phyloP scores from a whole-genome alignment of 495 filamentous ascomycete species.

The Penicillium flavigenum region DNA sequence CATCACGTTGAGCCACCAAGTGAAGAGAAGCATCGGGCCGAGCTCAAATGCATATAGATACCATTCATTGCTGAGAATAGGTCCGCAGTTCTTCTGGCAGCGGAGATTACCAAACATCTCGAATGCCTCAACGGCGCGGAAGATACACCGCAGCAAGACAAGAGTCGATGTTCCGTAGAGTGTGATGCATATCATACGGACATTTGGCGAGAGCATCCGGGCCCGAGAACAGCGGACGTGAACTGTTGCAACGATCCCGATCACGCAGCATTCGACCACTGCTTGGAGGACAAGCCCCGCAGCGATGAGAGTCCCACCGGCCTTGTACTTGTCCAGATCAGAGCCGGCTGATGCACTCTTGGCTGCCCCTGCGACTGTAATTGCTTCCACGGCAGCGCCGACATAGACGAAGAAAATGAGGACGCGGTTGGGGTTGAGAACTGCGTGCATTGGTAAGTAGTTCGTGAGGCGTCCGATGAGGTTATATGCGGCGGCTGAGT shows the following conservation, averaged over 20 bases:
- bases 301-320: conserved; percentile 34
- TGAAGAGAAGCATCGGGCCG: conserved; percentile 41
- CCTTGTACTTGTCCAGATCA: conserved; percentile 22
- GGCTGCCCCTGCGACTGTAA: conserved; percentile 41
- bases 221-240: conserved; percentile 30
- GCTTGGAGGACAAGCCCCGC: conserved; percentile 38
- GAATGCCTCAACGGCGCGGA: conserved; percentile 39
- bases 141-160: conserved; percentile 39
- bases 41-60: conserved; percentile 43
- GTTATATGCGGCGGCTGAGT: conserved; percentile 60
- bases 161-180: conserved; percentile 43
- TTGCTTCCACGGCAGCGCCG: conserved; percentile 36
- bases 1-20: conserved; percentile 39
- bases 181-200: conserved; percentile 35
- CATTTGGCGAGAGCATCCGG: conserved; percentile 30
- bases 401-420: conserved; percentile 37
- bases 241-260: conserved; percentile 35
- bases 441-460: conserved; percentile 44
- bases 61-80: conserved; percentile 38
- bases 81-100: conserved; percentile 26
- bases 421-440: conserved; percentile 41
- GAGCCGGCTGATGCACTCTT: conserved; percentile 30
- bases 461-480: conserved; percentile 55
- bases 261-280: conserved; percentile 34
- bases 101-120: conserved; percentile 23